Conservation (phyloP, 208 protist species). For the Polymyxa betae region DNA sequence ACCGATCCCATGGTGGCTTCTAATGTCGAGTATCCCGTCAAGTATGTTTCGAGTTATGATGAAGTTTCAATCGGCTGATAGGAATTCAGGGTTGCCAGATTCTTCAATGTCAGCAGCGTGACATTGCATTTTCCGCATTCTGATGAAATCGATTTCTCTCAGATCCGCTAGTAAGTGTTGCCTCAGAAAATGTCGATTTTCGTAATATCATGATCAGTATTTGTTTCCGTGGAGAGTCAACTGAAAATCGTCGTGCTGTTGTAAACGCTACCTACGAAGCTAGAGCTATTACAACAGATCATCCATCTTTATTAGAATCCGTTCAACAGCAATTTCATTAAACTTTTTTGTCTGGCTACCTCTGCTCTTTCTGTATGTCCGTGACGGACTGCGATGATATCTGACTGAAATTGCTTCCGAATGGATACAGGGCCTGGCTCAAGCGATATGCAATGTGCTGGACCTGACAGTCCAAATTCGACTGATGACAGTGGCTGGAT, state of each 20-base stretch:
- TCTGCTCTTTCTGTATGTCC: too few relatives aligned
- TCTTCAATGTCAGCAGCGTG: slow-evolving; percentile 10
- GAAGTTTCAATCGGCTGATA: neutral
- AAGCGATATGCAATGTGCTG: too few relatives aligned
- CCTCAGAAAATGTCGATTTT: neutral
- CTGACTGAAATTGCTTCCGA: too few relatives aligned
- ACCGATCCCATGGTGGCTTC: neutral
- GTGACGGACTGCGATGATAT: too few relatives aligned
- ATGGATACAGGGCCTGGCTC: too few relatives aligned
- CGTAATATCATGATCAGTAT: neutral
- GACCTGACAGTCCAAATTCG: too few relatives aligned
- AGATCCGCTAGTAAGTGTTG: slow-evolving; percentile 1
- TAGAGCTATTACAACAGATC: neutral
- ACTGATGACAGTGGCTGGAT: too few relatives aligned
- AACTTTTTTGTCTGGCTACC: too few relatives aligned
- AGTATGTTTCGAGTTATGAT: neutral
- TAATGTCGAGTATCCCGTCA: slow-evolving; percentile 20
- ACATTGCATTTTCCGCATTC: neutral
- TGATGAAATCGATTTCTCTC: neutral
- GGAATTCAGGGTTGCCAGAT: neutral
- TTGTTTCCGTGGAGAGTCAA: neutral
- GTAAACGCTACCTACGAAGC: neutral
- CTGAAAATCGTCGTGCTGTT: neutral
- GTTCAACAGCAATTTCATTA: too few relatives aligned
- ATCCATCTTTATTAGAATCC: too few relatives aligned